Conservation (phyloP, 805 yeast species). For the Lachancea meyersii region DNA sequence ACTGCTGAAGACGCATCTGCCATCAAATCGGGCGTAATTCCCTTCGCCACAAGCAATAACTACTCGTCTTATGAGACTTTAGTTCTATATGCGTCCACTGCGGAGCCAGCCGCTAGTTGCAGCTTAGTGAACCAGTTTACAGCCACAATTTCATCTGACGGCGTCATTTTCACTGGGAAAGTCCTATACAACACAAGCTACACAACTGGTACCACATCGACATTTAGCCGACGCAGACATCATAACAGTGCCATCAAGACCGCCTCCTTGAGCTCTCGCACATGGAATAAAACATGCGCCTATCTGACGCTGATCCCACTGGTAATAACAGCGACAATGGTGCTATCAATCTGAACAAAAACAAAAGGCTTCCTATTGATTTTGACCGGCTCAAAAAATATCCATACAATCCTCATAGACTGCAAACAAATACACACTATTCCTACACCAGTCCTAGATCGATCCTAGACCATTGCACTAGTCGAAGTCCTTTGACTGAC, state of each 20-base stretch:
- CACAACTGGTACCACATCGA: not conserved
- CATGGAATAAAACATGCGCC: not conserved
- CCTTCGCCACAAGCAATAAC: constrained; percentile 41
- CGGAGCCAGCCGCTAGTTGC: constrained; percentile 8
- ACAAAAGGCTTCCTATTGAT: not conserved
- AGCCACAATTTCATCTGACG: constrained; percentile 29
- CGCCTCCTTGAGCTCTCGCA: not conserved
- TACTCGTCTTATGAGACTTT: constrained; percentile 16
- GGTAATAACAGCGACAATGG: not conserved
- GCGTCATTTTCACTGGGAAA: constrained; percentile 28
- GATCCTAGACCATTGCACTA: too few species aligned
- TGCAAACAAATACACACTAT: too few species aligned
- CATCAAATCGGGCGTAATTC: constrained; percentile 42
- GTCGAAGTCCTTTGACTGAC: too few species aligned
- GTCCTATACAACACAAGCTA: constrained; percentile 28
- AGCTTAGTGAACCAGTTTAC: constrained; percentile 27
- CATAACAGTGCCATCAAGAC: not conserved
- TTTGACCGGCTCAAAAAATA: too few species aligned
- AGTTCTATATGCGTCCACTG: constrained; percentile 13
- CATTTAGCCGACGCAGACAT: constrained; percentile 7
- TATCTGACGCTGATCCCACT: not conserved
- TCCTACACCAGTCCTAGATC: too few species aligned
- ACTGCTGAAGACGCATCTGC: constrained; percentile 11
- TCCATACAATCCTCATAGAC: too few species aligned
- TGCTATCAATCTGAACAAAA: not conserved